Conservation (phyloP, 2,329 filamentous ascomycete species). For the Ophioceras dolichostomum region DNA sequence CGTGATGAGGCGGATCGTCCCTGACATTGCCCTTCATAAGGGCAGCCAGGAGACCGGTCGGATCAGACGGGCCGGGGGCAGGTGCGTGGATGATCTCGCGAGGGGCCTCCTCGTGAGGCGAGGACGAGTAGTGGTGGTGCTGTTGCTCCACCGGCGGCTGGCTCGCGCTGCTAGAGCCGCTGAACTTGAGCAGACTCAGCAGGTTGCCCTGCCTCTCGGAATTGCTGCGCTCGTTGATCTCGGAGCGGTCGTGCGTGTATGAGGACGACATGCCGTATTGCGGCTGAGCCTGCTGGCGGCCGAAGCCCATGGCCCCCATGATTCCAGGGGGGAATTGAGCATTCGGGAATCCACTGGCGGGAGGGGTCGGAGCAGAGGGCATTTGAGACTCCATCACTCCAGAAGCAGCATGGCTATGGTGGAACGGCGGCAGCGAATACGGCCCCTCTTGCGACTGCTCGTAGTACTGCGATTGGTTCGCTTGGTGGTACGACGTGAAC, state of each 20-base stretch:
- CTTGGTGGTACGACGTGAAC: slow-evolving; percentile 17
- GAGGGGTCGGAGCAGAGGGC: slow-evolving; percentile 33
- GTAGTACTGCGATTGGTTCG: slow-evolving; percentile 15
- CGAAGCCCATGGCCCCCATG: slow-evolving; percentile 5
- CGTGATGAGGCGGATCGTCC: slow-evolving; percentile 28
- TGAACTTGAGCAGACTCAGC: slow-evolving; percentile 51
- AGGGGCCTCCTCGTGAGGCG: no score
- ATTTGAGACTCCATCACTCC: slow-evolving; percentile 16
- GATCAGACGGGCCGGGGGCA: slow-evolving; percentile 42
- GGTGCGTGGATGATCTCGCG: slow-evolving; percentile 38
- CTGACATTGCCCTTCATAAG: slow-evolving; percentile 47
- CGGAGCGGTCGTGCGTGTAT: neutral
- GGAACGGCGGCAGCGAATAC: no score
- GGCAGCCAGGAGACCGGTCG: slow-evolving; percentile 44
- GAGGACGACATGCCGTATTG: neutral
- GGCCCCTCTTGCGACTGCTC: slow-evolving; percentile 3
- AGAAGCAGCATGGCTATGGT: no score
- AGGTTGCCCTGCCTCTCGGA: slow-evolving; percentile 19
- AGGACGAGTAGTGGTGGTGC: no score
- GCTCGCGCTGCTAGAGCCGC: slow-evolving; percentile 25
- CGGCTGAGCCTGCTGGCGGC: neutral
- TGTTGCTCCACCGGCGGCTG: no score
- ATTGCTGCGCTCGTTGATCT: neutral
- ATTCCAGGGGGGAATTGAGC: slow-evolving; percentile 25
- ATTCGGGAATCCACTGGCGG: slow-evolving; percentile 23